Evolutionary conservation across 306 rosid species (phyloP), one percentile per base, ranked within the genome.

Genomic region (Pachyrhizus erosus): DNA sequence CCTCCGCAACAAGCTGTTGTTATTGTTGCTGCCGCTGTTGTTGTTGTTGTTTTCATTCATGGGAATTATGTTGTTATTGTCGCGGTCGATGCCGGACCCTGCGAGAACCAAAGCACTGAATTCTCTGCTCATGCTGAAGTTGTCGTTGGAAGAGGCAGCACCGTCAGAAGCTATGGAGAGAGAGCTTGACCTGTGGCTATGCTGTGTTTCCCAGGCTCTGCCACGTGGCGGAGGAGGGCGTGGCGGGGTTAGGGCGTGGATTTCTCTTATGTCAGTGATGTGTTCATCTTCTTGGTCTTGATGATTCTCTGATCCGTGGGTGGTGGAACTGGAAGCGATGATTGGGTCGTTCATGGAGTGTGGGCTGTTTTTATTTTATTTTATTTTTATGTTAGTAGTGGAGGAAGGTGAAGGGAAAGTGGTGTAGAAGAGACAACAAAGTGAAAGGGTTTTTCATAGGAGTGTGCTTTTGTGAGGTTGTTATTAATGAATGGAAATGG

Each of bases 71-170:
- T 29, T 45, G 76, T 51, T 75, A 65, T 48, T 61, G 70, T 51
- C 31, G 29, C 20, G 81, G 5, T 86, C 91, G 49, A 91, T 79
- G 49, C 51, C 81, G 26, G 98, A 89, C 1, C 99, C 99, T 12
- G 99, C 99, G 15, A 96, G 81, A 7, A 96, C 99, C 8, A 96
- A 79, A 84, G 99, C 98, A 66, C 76, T 96, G 91, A 96, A 96
- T 37, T 96, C 99, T 43, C 99, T 83, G 21, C 98, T 93, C 88
- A 96, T 93, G 87, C 94, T 88, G 92, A 96, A 93, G 66, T 91
- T 91, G 49, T 96, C 99, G 21, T 80, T 89, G 0, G 82, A 73
- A 13, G 82, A 69, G 15, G 64, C 7, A 21, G 80, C 85, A 9
- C 88, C 91, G 12, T 91, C n/a, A n/a, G n/a, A n/a, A 5, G 91